Conservation (phyloP, 2,329 filamentous ascomycete genomes). For the Arthrobotrys pseudoclavata region DNA sequence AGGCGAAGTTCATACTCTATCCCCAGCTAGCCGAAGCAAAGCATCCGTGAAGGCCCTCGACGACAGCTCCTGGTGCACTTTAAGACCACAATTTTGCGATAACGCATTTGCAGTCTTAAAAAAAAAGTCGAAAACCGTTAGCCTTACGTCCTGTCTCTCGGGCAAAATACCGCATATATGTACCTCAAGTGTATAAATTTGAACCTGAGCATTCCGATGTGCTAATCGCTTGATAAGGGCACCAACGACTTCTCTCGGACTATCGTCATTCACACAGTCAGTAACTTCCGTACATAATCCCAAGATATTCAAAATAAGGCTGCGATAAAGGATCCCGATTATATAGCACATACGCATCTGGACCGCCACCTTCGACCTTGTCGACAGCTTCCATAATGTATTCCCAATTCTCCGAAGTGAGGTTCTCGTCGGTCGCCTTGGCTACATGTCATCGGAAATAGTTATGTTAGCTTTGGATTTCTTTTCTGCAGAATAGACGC, state of each 20-base stretch:
- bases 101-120: constrained; percentile 85
- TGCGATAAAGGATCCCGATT: constrained; percentile 3
- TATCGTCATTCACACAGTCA: constrained; percentile 62
- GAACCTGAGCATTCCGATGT: constrained; percentile 94
- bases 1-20: constrained; percentile 71
- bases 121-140: constrained; percentile 4
- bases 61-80: constrained; percentile 89
- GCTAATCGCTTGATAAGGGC: constrained; percentile 92
- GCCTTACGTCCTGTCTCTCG: constrained; percentile 5
- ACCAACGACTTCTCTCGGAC: constrained; percentile 85
- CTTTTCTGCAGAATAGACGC: background rate
- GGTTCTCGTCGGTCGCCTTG: constrained; percentile 96
- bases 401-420: constrained; percentile 85
- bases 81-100: constrained; percentile 88
- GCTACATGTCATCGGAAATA: constrained; percentile 67
- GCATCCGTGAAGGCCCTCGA: constrained; percentile 95
- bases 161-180: constrained; percentile 58
- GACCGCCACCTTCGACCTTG: constrained; percentile 66
- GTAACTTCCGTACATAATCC: background rate
- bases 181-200: constrained; percentile 92
- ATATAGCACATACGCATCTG: constrained; percentile 65
- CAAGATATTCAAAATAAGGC: background rate
- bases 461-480: constrained; percentile 17
- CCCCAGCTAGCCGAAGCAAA: constrained; percentile 87
- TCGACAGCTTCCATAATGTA: constrained; percentile 69